Base-by-base conservation (phyloP, 139 green algal genomes). In the Chlamydomonas urium region DNA sequence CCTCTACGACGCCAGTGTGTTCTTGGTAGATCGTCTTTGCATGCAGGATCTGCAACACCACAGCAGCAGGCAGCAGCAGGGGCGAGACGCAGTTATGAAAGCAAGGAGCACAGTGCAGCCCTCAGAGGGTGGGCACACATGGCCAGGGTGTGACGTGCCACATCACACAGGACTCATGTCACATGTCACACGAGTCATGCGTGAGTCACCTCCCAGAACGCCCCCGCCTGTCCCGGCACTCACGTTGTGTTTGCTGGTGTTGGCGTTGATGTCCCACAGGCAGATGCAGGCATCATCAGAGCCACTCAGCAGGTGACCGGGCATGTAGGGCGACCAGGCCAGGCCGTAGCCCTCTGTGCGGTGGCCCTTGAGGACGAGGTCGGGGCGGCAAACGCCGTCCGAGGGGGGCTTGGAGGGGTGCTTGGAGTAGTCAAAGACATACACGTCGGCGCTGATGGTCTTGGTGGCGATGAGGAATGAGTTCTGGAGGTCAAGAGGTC, bases 241-340 rank as follows among this genome's bases (percentile, higher is more conserved):
- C 26, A 79, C 66, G 34, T 79, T 74, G 19, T 32, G 47, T 3
- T 59, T 62, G 4, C 23, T 26, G 8, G 21, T 14, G 10, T 14
- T 34, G 24, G 53, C 28, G 24, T 57, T 56, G 63, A 99, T 91
- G 80, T 99, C 96, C 96, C 96, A 99, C 28, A 99, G 61, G 87
- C 96, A 99, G 73, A 99, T 99, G 73, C 98, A 90, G 3, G 91
- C 92, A 74, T 99, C 96, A 72, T 99, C 96, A 3, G 88, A 96
- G 31, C 96, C 94, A 29, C 74, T 91, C n/a, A 99, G 84, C 75
- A 99, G 77, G 78, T 96, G 86, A 8, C 93, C 80, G 5, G 57
- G 28, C 47, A 74, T 77, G 73, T 94, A 90, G 4, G 87, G 89
- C 59, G 83, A 95, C 96, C 96, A 99, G 2, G 93, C 94, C 21